These are phyloP conservation scores for Dioscorea cayenensis DNA, from an alignment of 116 monocot genomes.

Conservation along the genomic window DNA sequence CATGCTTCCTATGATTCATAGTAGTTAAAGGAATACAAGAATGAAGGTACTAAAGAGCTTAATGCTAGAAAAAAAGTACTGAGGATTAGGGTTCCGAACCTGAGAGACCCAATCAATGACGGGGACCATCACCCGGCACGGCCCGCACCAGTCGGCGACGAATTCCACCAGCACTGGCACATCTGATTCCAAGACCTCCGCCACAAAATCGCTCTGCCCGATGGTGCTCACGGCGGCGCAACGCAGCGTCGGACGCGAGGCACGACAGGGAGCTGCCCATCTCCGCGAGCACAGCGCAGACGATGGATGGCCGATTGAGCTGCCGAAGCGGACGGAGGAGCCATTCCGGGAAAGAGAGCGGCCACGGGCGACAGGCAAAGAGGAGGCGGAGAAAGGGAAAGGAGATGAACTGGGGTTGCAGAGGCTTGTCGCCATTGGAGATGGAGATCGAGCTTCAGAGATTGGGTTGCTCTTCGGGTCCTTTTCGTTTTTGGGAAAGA, in stretches of 20 bases:
- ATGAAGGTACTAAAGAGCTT: background rate
- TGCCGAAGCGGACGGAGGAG: background rate
- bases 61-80: background rate
- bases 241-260: background rate
- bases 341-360: too few relatives aligned
- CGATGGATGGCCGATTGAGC: background rate
- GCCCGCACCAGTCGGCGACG: slow-evolving; percentile 95
- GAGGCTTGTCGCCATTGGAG: slow-evolving; percentile 12
- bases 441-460: too few relatives aligned
- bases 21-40: background rate
- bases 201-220: slow-evolving; percentile 50
- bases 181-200: slow-evolving; percentile 66
- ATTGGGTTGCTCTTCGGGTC: too few relatives aligned
- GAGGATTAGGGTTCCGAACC: slow-evolving; percentile 21
- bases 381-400: background rate
- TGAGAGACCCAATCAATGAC: slow-evolving; percentile 77
- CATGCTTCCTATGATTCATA: too few relatives aligned
- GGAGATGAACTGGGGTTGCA: background rate
- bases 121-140: slow-evolving; percentile 85
- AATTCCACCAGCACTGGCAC: slow-evolving; percentile 89
- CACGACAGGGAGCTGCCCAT: background rate
- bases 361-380: too few relatives aligned
- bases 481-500: too few relatives aligned
- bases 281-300: too few relatives aligned
- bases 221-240: slow-evolving; percentile 42